These are phyloP conservation scores for Graphilbum ipis-grandicollis DNA, from an alignment of 2,329 filamentous ascomycete genomes.

Conservation along the genomic window DNA sequence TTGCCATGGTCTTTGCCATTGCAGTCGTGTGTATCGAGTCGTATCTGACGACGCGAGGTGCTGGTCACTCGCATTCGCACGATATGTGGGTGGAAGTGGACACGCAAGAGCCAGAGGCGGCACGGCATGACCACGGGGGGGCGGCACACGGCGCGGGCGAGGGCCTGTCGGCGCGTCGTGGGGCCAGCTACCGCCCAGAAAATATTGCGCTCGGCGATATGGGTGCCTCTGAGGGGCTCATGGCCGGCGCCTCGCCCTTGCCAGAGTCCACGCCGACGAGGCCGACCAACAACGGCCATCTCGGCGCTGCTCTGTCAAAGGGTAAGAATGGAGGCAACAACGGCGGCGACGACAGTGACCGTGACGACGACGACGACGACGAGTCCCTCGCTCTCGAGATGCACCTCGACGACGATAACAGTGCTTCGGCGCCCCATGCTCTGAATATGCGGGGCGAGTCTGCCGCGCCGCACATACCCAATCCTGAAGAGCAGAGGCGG, in stretches of 20 bases:
- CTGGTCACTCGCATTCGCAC: conserved; percentile 43
- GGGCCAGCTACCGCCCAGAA: conserved; percentile 22
- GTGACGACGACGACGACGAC: conserved; percentile 28
- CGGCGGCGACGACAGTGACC: conserved; percentile 12
- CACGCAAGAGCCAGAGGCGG: conserved; percentile 13
- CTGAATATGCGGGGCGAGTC: conserved; percentile 10
- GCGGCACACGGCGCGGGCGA: conserved; percentile 4
- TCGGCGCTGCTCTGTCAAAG: not conserved
- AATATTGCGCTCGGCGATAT: conserved; percentile 34
- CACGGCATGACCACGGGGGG: not conserved
- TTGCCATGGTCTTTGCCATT: conserved; percentile 70
- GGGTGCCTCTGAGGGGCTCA: conserved; percentile 34
- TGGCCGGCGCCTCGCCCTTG: conserved; percentile 39
- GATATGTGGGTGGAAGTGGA: conserved; percentile 30
- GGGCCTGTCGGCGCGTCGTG: conserved; percentile 21
- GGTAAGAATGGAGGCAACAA: conserved; percentile 4
- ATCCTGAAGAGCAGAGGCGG: conserved; percentile 42
- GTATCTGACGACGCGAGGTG: conserved; percentile 60
- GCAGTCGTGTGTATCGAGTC: conserved; percentile 76
- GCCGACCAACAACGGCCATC: conserved; percentile 11
- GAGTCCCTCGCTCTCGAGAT: conserved; percentile 33
- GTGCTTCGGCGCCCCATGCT: conserved; percentile 11
- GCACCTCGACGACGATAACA: conserved; percentile 44
- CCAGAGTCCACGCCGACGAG: conserved; percentile 31
- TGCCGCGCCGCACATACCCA: conserved; percentile 13